Percentiles rank a stretch among this genome's conserved stretches.
Evolutionary conservation across 78 protist species (phyloP).

Genomic region (Acrasis kona): DNA sequence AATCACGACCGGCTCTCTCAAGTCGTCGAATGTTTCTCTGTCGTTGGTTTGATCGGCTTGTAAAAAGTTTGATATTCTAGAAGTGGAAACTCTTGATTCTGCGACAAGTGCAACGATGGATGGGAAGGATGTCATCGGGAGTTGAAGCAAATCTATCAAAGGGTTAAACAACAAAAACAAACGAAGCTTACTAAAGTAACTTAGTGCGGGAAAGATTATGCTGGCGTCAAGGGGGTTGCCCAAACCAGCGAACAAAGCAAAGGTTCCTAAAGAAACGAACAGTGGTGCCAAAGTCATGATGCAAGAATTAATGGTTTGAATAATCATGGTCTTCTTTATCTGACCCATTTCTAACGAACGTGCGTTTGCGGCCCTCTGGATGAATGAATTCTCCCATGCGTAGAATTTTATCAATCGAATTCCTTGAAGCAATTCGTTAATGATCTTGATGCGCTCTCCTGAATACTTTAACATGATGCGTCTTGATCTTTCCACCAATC

Average conservation of each 20-base stretch:
- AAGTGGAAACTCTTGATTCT: background rate
- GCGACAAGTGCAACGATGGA: background rate
- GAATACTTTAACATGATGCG: background rate
- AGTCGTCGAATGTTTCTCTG: background rate
- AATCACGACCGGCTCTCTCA: background rate
- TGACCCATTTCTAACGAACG: constrained; percentile 34
- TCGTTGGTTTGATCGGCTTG: background rate
- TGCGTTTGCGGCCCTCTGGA: background rate
- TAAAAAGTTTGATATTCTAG: background rate
- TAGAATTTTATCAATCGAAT: constrained; percentile 68
- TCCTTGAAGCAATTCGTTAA: constrained; percentile 53
- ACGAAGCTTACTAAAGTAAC: background rate
- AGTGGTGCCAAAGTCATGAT: background rate
- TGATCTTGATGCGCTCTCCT: constrained; percentile 37
- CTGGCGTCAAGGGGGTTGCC: constrained; percentile 50
- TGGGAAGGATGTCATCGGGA: constrained; percentile 59
- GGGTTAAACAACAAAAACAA: constrained; percentile 26
- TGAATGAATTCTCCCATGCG: constrained; percentile 57
- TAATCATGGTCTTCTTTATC: background rate
- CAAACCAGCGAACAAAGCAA: background rate
- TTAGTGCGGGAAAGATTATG: background rate
- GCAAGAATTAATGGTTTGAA: background rate
- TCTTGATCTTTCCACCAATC: background rate
- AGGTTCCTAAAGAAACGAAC: constrained; percentile 24
- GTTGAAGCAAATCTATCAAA: too few species aligned